Base-by-base conservation (phyloP, 331 rosid species). In the Malus hybrid region DNA sequence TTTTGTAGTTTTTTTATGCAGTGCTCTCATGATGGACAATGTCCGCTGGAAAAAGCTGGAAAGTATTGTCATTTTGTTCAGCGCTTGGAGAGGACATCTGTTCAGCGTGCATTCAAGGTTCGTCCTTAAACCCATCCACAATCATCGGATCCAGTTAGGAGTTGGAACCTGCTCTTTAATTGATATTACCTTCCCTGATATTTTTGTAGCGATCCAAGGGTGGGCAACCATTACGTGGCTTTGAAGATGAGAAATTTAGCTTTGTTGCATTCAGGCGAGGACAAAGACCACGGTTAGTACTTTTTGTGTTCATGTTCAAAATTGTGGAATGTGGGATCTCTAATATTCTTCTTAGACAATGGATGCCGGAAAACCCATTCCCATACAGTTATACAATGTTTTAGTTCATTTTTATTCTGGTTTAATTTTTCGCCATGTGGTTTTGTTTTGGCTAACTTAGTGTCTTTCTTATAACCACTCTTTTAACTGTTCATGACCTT, bases 11-110 rank as follows among this genome's bases (percentile, higher is more conserved):
- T 53, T 82, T 67, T 66, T 69, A 75, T 79, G 84, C 79, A 95
- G 97, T 95, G 99, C 73, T 85, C 97, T 79, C 97, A 95, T 82
- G 99, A 95, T 82, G 99, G 97, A 66, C 75, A 72, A 79, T 92
- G 99, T 82, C 97, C 99, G 6, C 78, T 95, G 76, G 87, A 80
- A 79, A 87, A 86, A 8, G 76, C 87, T 60, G 91, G 88, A 62
- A 87, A 88, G 73, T 95, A 87, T 79, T 95, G 99, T 76, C 97
- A 89, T 85, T 95, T 95, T 81, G 99, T 88, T 82, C 97, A 92
- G 85, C 91, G 96, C 48, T 85, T 95, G 87, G 91, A 92, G 84
- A 90, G 99, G 89, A 95, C 99, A 63, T 85, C 96, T 56, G 82
- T 90, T 4, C 99, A 92, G 74, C 92, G 90, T 77, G 86, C 83